These are phyloP conservation scores for Comarum palustre DNA, from an alignment of 306 rosid species.

Conservation along the genomic window DNA sequence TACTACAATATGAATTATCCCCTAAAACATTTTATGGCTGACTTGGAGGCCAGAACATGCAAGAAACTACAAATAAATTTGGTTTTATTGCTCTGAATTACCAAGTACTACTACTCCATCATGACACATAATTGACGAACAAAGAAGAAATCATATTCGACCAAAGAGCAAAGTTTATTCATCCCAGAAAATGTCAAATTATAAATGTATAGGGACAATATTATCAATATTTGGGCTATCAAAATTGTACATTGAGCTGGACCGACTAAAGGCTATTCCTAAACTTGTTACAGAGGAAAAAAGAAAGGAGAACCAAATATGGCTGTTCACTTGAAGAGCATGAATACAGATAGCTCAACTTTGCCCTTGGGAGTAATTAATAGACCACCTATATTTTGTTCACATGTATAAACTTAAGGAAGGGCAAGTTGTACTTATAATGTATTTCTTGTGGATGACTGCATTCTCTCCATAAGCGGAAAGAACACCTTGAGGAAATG, in stretches of 20 bases:
- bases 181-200: background rate
- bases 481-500: background rate
- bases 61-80: background rate
- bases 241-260: background rate
- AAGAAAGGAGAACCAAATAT: background rate
- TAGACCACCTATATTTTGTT: background rate
- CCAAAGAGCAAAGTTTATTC: background rate
- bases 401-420: background rate
- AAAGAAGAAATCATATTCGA: background rate
- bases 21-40: background rate
- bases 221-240: background rate
- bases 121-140: background rate
- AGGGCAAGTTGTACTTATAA: background rate
- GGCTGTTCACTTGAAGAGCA: background rate
- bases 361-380: background rate
- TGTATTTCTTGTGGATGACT: conserved; percentile 1
- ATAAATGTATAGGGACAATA: background rate
- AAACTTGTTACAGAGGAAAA: background rate
- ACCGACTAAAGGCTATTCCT: background rate
- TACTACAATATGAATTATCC: background rate
- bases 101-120: background rate
- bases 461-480: conserved; percentile 9
- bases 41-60: background rate
- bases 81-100: background rate
- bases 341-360: background rate